Conservation (phyloP, 352 stramenopile species). For the Aphanomyces stellatus region DNA sequence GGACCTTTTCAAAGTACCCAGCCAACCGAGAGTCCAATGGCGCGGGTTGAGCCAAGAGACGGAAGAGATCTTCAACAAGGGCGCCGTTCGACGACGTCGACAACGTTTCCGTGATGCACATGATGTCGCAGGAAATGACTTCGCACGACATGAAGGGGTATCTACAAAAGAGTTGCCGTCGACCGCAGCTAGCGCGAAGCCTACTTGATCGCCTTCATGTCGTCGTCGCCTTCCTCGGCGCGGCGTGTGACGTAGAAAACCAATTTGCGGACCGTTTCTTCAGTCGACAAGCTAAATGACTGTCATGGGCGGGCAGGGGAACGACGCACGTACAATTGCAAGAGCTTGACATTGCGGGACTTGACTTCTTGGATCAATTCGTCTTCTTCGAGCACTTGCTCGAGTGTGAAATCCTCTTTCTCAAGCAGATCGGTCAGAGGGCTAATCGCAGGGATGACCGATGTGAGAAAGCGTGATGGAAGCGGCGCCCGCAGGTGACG, state of each 20-base stretch:
- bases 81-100: conserved; percentile 44
- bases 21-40: conserved; percentile 89
- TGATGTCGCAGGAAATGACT: conserved; percentile 95
- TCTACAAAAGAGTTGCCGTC: conserved; percentile 19
- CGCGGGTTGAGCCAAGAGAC: conserved; percentile 73
- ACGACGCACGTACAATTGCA: conserved; percentile 81
- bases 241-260: conserved; percentile 66
- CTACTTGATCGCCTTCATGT: conserved; percentile 62
- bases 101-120: conserved; percentile 88
- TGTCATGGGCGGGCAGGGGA: background rate
- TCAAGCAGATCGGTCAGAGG: conserved; percentile 94
- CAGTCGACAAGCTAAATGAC: conserved; percentile 51
- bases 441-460: too few relatives aligned
- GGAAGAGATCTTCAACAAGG: conserved; percentile 89
- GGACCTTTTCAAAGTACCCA: conserved; percentile 95
- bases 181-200: background rate
- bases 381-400: conserved; percentile 93
- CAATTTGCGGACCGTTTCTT: conserved; percentile 53
- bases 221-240: conserved; percentile 39
- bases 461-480: too few relatives aligned
- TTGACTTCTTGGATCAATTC: conserved; percentile 97
- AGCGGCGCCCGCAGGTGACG: too few relatives aligned
- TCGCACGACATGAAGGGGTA: conserved; percentile 98
- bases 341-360: conserved; percentile 89
- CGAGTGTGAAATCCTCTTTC: conserved; percentile 87